phyloP scores from a whole-genome alignment of 1,139 yeast species.

The Cylindricascospora bacillispora region DNA sequence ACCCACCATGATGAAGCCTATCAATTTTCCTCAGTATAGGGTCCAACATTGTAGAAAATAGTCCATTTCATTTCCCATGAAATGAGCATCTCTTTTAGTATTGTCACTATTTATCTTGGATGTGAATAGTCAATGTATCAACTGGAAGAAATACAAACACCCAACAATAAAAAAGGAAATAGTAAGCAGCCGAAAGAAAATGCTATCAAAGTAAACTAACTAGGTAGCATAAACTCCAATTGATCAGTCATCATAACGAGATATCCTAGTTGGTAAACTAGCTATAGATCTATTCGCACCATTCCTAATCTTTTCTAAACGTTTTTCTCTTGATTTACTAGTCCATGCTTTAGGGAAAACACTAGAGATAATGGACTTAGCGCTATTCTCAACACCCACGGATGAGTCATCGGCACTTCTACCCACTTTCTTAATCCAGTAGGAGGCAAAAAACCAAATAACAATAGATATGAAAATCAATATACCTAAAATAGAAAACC shows the following conservation, averaged over 20 bases:
- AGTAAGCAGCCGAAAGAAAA: no score
- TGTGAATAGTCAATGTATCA: no score
- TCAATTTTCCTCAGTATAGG: no score
- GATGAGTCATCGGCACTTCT: constrained; percentile 23
- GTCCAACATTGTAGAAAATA: no score
- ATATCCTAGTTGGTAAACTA: constrained; percentile 16
- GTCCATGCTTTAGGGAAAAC: constrained; percentile 13
- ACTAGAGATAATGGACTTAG: constrained; percentile 26
- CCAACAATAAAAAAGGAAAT: no score
- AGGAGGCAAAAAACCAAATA: constrained; percentile 29
- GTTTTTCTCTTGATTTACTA: constrained; percentile 7
- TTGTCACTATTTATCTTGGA: no score
- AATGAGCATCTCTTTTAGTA: no score
- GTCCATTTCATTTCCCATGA: no score
- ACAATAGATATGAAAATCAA: constrained; percentile 29
- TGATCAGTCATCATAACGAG: not conserved
- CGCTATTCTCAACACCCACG: constrained; percentile 24
- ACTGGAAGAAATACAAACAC: no score
- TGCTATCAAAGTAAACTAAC: no score
- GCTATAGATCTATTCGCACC: constrained; percentile 14
- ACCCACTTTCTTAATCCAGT: constrained; percentile 28
- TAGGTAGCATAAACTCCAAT: no score
- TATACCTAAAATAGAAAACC: constrained; percentile 52
- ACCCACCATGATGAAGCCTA: no score
- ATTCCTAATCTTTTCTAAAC: constrained; percentile 7